phyloP scores from a whole-genome alignment of 106 monocot genomes.

The Dendrobium huoshanense region DNA sequence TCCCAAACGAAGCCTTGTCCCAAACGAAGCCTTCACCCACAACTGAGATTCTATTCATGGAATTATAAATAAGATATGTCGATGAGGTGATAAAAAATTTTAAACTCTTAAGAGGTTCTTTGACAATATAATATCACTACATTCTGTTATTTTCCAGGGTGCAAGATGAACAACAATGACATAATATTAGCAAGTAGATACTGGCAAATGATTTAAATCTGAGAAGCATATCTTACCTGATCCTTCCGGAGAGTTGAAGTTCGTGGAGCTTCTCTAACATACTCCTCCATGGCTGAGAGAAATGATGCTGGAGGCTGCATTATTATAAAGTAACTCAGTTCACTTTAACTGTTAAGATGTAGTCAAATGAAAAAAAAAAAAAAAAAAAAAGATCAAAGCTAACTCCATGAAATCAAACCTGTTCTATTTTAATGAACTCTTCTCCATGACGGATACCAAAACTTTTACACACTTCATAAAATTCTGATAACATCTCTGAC shows the following conservation, averaged over 20 bases:
- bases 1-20: too few relatives aligned
- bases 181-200: not conserved
- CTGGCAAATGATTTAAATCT: not conserved
- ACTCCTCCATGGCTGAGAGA: conserved; percentile 84
- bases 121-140: not conserved
- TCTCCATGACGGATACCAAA: conserved; percentile 84
- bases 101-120: not conserved
- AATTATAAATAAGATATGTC: not conserved
- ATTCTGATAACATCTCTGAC: conserved; percentile 84
- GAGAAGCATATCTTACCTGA: not conserved
- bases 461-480: conserved; percentile 89
- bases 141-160: not conserved
- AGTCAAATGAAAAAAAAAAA: not conserved
- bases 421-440: conserved; percentile 83
- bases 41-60: not conserved
- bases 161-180: not conserved
- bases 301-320: conserved; percentile 89
- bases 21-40: not conserved
- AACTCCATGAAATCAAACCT: conserved; percentile 28
- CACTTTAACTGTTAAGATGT: not conserved
- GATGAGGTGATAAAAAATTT: too few relatives aligned
- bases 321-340: not conserved
- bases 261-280: conserved; percentile 79
- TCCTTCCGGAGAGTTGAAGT: conserved; percentile 13
- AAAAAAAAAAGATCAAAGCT: conserved; percentile 4